Evolutionary conservation across 805 yeast species (phyloP), one percentile per base, ranked within the genome.

Genomic region (Wickerhamiella spandovensis): DNA sequence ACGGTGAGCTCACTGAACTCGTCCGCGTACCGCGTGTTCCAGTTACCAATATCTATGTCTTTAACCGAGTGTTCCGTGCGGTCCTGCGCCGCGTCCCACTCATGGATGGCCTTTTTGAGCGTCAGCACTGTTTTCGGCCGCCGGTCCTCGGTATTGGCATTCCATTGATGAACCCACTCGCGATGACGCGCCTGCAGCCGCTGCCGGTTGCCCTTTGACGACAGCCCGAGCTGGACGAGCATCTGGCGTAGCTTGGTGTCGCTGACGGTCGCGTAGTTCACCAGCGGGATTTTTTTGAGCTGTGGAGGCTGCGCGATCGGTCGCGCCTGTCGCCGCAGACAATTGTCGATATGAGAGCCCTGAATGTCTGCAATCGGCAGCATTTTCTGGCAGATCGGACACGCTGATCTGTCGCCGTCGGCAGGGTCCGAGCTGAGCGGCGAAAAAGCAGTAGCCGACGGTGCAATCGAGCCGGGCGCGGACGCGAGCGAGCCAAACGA

Each of bases 151-250:
- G 80, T 73, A 59, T 87, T 87, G 12, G 95, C 81, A 61, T 89
- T 89, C 79, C 81, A 83, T 10, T 87, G 61, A 30, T 80, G 77
- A 50, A 82, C 78, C 68, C 79, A 89, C 56, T 88, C 90, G 54
- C 78, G 81, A 61, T 84, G 84, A 41, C 97, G 67, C 18, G 74
- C 66, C 53, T 84, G 89, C 57, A 88, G 59, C 54, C 77, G 81
- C 15, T 66, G 66, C 53, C 85, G 70, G 1, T 81, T 65, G 0
- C 97, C 97, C 9, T 62, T 64, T 0, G 78, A 70, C 0, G 88
- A 75, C 6, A 89, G 63, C 13, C 77, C 76, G 21, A 77, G 61
- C 7, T 74, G 70, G 1, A 70, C 48, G 15, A 89, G 67, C 60
- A 79, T 79, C 44, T 76, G 78, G 56, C 79, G 79, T 12, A 88